These are phyloP conservation scores for Calvatia gigantea DNA, from an alignment of 768 basidiomycete species.

Conservation along the genomic window DNA sequence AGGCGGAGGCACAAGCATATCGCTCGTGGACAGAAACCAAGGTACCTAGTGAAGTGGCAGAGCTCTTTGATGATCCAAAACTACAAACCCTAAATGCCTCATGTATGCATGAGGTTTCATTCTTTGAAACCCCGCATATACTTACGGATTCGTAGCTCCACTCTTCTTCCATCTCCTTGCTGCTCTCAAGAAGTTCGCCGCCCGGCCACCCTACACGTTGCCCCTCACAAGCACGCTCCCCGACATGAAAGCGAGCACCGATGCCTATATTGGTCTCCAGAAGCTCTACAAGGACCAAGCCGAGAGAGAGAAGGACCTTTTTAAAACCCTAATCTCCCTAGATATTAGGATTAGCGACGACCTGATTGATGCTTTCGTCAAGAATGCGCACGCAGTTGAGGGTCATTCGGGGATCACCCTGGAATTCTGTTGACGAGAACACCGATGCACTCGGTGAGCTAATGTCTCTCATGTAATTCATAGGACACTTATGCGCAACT, in stretches of 20 bases:
- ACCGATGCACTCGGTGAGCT: conserved; percentile 44
- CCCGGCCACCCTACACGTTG: conserved; percentile 53
- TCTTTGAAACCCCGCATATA: conserved; percentile 19
- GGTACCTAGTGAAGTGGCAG: conserved; percentile 64
- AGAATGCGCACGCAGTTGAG: conserved; percentile 75
- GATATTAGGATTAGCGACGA: conserved; percentile 37
- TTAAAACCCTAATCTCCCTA: conserved; percentile 44
- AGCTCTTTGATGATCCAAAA: conserved; percentile 61
- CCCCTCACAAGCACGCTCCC: conserved; percentile 87
- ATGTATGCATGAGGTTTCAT: background rate
- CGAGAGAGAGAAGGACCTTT: conserved; percentile 57
- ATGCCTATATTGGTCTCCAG: conserved; percentile 80
- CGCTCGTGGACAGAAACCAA: conserved; percentile 62
- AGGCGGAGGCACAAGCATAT: conserved; percentile 87
- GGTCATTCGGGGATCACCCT: conserved; percentile 59
- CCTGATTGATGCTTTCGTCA: conserved; percentile 69
- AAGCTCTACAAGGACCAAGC: conserved; percentile 79
- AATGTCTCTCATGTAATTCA: conserved; percentile 5
- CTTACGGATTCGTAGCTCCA: conserved; percentile 37
- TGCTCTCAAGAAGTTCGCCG: conserved; percentile 64
- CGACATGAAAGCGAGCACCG: conserved; percentile 94
- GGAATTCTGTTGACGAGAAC: conserved; percentile 54
- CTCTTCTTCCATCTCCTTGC: conserved; percentile 78
- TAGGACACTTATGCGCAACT: background rate
- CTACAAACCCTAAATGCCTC: conserved; percentile 22